Evolutionary conservation across 2,329 filamentous ascomycete species (phyloP).

Genomic region (Stachybotrys echinatus): DNA sequence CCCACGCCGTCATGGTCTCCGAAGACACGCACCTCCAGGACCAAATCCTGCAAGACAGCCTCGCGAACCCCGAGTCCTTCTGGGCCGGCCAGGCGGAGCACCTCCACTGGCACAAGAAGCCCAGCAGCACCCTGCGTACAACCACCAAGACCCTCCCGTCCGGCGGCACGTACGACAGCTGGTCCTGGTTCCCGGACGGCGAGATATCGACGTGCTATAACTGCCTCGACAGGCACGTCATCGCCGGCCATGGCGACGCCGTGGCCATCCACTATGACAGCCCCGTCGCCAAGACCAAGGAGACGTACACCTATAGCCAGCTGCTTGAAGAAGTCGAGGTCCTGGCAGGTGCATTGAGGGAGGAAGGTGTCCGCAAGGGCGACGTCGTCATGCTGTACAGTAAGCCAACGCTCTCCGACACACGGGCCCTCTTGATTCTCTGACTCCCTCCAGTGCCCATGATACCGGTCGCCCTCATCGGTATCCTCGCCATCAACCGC

Average conservation of each 20-base stretch:
- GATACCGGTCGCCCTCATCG: slow-evolving; percentile 85
- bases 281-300: slow-evolving; percentile 70
- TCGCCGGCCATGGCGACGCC: slow-evolving; percentile 65
- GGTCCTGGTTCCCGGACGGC: slow-evolving; percentile 87
- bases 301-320: slow-evolving; percentile 68
- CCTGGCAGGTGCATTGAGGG: slow-evolving; percentile 73
- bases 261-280: slow-evolving; percentile 84
- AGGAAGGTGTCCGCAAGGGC: slow-evolving; percentile 76
- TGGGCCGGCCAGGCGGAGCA: slow-evolving; percentile 71
- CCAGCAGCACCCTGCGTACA: slow-evolving; percentile 54
- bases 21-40: slow-evolving; percentile 35
- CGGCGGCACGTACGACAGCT: slow-evolving; percentile 64
- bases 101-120: slow-evolving; percentile 76
- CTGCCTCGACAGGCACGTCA: slow-evolving; percentile 84
- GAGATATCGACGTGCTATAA: slow-evolving; percentile 91
- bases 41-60: slow-evolving; percentile 48
- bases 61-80: slow-evolving; percentile 65
- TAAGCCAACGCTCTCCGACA: slow-evolving; percentile 32
- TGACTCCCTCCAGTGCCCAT: slow-evolving; percentile 66
- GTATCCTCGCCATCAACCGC: slow-evolving; percentile 74
- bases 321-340: slow-evolving; percentile 76
- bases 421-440: too few relatives aligned
- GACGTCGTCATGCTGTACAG: slow-evolving; percentile 90
- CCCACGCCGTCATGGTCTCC: slow-evolving; percentile 9
- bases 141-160: slow-evolving; percentile 58